These are phyloP conservation scores for Cercospora sp. DNA, from an alignment of 2,329 filamentous ascomycete genomes.

Conservation along the genomic window DNA sequence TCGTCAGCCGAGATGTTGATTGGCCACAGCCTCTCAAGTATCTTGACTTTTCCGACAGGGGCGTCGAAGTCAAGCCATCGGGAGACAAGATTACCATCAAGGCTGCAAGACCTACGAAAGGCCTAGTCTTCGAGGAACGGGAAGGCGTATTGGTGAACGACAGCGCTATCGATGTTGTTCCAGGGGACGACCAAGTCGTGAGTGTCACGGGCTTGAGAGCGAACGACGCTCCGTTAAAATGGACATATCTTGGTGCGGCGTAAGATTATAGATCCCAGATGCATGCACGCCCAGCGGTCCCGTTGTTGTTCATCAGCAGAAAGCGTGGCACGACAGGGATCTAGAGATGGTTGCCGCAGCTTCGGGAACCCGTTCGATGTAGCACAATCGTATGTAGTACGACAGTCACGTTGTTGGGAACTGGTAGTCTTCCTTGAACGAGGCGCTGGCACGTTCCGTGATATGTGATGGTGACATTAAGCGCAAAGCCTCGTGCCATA, in stretches of 20 bases:
- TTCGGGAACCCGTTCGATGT: neutral
- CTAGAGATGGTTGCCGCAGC: neutral
- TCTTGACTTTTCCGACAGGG: slow-evolving; percentile 54
- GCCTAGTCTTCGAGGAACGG: slow-evolving; percentile 61
- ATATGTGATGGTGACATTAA: neutral
- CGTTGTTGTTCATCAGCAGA: neutral
- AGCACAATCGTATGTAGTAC: neutral
- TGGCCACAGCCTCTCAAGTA: slow-evolving; percentile 64
- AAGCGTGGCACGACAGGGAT: neutral
- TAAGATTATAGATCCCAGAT: slow-evolving; percentile 11
- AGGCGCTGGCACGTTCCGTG: neutral
- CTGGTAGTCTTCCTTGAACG: neutral
- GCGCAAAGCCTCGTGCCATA: neutral
- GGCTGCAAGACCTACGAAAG: slow-evolving; percentile 57
- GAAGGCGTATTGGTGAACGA: slow-evolving; percentile 56
- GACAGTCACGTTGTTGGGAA: neutral
- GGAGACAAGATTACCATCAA: slow-evolving; percentile 49
- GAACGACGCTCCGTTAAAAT: slow-evolving; percentile 44
- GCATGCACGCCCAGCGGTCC: neutral
- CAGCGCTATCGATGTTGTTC: slow-evolving; percentile 59
- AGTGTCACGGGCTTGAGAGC: slow-evolving; percentile 45
- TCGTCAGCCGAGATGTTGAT: slow-evolving; percentile 58
- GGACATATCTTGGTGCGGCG: slow-evolving; percentile 48
- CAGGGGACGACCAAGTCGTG: slow-evolving; percentile 57
- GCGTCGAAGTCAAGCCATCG: slow-evolving; percentile 45